These are phyloP conservation scores for Phaffia australis DNA, from an alignment of 768 basidiomycete genomes.

Conservation along the genomic window DNA sequence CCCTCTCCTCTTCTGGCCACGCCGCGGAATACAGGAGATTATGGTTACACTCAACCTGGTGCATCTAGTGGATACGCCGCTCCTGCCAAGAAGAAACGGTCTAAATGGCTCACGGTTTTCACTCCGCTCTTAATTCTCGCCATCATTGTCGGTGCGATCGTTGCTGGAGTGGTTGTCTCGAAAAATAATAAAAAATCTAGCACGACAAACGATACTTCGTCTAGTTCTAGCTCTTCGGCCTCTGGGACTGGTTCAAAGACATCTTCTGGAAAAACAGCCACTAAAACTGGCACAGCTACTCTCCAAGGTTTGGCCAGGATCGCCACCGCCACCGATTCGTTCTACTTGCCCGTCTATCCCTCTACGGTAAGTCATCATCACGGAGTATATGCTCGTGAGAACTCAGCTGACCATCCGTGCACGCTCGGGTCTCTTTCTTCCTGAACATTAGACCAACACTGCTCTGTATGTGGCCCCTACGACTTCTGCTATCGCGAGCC, in stretches of 20 bases:
- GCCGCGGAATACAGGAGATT: neutral
- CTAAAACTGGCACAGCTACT: constrained; percentile 6
- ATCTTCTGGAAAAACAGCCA: constrained; percentile 13
- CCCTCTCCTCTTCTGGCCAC: neutral
- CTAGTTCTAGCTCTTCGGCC: neutral
- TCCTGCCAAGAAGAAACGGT: neutral
- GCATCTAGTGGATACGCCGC: neutral
- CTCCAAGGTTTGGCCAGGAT: constrained; percentile 43
- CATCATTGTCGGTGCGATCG: constrained; percentile 41
- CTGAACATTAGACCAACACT: constrained; percentile 43
- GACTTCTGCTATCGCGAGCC: constrained; percentile 37
- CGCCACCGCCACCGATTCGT: constrained; percentile 51
- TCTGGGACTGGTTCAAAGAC: neutral
- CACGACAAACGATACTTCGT: neutral
- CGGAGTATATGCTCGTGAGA: too few species aligned
- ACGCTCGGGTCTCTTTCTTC: neutral
- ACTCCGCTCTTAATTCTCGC: constrained; percentile 34
- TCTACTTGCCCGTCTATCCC: constrained; percentile 73
- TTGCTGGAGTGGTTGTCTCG: constrained; percentile 68
- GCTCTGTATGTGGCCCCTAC: constrained; percentile 44
- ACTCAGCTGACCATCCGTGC: too few species aligned
- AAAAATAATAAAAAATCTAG: constrained; percentile 39
- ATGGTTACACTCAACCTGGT: neutral
- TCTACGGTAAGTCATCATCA: constrained; percentile 57
- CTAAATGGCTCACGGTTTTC: constrained; percentile 40